Conservation (phyloP, 2,329 filamentous ascomycete genomes). For the Talaromyces albobiverticillius region DNA sequence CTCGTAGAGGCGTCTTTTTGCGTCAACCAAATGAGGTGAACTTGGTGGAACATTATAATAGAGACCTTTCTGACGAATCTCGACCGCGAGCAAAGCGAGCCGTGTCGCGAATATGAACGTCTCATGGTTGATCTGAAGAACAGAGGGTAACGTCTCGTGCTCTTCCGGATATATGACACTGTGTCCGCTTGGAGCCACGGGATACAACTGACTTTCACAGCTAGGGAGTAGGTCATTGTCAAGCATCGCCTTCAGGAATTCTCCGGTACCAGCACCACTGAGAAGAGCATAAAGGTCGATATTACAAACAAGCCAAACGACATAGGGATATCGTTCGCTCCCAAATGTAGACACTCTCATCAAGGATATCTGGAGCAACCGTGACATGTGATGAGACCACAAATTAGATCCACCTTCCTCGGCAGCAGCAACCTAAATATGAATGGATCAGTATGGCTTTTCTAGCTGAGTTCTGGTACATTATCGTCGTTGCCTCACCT, state of each 20-base stretch:
- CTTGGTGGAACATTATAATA: constrained; percentile 4
- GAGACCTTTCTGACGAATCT: constrained; percentile 36
- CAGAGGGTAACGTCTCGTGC: constrained; percentile 34
- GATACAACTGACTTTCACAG: constrained; percentile 35
- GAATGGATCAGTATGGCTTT: background rate
- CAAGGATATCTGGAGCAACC: constrained; percentile 49
- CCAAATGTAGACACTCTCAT: constrained; percentile 45
- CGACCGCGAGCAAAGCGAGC: constrained; percentile 43
- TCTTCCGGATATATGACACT: constrained; percentile 38
- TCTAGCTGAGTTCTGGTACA: background rate
- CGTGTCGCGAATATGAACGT: constrained; percentile 45
- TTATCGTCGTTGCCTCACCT: constrained; percentile 36
- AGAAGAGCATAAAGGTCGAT: constrained; percentile 57
- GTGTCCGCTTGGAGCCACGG: constrained; percentile 31
- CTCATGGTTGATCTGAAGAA: constrained; percentile 47
- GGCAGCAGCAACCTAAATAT: constrained; percentile 42
- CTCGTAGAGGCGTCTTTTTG: constrained; percentile 31
- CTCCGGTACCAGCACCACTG: constrained; percentile 50
- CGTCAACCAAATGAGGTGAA: background rate
- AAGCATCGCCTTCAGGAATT: constrained; percentile 49
- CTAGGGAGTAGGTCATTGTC: constrained; percentile 48
- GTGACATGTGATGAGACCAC: constrained; percentile 55
- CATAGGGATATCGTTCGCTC: constrained; percentile 48
- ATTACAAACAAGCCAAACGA: constrained; percentile 54
- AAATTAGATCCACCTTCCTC: constrained; percentile 48